Conservation (phyloP, 2,329 filamentous ascomycete genomes). For the Hymenoscyphus fructigenus region DNA sequence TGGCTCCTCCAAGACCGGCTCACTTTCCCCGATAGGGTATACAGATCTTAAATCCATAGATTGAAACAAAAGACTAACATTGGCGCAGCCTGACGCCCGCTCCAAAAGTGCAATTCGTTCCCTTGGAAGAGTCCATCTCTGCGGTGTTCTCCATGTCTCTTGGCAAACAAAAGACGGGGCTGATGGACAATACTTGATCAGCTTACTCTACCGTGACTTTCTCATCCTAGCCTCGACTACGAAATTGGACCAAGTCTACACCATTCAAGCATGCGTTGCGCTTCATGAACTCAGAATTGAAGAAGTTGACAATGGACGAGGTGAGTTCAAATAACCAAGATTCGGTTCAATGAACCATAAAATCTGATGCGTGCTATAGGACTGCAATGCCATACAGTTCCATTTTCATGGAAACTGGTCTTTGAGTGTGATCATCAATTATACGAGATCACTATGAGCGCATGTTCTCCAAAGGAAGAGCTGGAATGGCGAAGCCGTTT, state of each 20-base stretch:
- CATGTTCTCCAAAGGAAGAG: constrained; percentile 79
- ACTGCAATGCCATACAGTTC: constrained; percentile 80
- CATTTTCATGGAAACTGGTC: constrained; percentile 87
- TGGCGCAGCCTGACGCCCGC: constrained; percentile 44
- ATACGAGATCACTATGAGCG: constrained; percentile 84
- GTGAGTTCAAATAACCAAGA: constrained; percentile 40
- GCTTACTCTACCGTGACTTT: constrained; percentile 77
- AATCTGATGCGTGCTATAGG: constrained; percentile 48
- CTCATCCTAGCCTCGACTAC: constrained; percentile 71
- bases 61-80: neutral
- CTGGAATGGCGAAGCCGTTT: constrained; percentile 75
- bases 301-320: constrained; percentile 72
- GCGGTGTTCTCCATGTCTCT: constrained; percentile 78
- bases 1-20: constrained; percentile 83
- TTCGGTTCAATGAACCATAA: neutral
- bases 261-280: constrained; percentile 71
- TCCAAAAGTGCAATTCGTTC: constrained; percentile 69
- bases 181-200: constrained; percentile 79
- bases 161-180: constrained; percentile 71
- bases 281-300: constrained; percentile 66
- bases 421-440: constrained; percentile 76
- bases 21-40: constrained; percentile 69
- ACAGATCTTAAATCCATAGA: constrained; percentile 23
- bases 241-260: constrained; percentile 66
- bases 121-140: constrained; percentile 77